Percentiles rank a stretch among this genome's conserved stretches.
Evolutionary conservation across 345 rosid species (phyloP).

Genomic region (Acer campestre): DNA sequence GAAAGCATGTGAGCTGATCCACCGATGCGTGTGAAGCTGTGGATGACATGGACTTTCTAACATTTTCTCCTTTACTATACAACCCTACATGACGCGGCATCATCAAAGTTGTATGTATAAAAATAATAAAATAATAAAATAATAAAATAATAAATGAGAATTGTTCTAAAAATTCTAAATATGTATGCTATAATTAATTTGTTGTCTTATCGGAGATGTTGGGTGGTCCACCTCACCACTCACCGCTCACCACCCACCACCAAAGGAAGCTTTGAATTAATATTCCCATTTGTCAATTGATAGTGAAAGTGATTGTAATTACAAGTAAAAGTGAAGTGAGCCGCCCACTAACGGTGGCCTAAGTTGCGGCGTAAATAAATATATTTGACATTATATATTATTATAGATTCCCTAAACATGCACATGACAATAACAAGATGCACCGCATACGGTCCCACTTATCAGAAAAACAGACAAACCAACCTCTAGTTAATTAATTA

Average conservation of each 20-base stretch:
- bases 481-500: no score
- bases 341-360: conserved; percentile 13
- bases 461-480: no score
- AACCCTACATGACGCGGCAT: no score
- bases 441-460: neutral
- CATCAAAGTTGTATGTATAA: no score
- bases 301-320: neutral
- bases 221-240: neutral
- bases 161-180: no score
- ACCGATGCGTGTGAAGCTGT: neutral
- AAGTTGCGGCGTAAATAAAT: conserved; percentile 21
- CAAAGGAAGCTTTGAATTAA: no score
- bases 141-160: no score
- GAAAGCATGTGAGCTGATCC: neutral
- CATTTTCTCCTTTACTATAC: no score
- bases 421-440: neutral
- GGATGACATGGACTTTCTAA: no score
- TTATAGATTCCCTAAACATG: neutral
- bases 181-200: neutral
- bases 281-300: no score
- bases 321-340: neutral
- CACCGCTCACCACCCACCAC: neutral
- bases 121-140: no score
- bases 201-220: neutral
- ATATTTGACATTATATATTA: neutral